Evolutionary conservation across 331 rosid species (phyloP).

Genomic region (Saraca asoca): DNA sequence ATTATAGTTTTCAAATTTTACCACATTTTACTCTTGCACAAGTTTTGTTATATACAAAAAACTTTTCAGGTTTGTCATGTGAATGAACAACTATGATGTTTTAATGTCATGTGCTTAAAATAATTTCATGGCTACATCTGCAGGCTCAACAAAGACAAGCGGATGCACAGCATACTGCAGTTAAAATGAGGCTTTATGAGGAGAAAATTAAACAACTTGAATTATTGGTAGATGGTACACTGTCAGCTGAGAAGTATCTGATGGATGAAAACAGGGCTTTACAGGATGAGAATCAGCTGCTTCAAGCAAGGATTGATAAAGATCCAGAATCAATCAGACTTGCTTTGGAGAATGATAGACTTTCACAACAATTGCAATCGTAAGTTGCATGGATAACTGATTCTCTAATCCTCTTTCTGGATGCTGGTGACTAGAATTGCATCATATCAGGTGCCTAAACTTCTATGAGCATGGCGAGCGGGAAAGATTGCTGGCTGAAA

Average conservation of each 20-base stretch:
- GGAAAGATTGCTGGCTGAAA: slow-evolving; percentile 71
- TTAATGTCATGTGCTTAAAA: slow-evolving; percentile 29
- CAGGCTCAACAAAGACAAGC: slow-evolving; percentile 78
- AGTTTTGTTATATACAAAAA: neutral
- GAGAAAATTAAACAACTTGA: slow-evolving; percentile 81
- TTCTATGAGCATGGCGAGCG: slow-evolving; percentile 79
- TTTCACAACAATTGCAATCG: slow-evolving; percentile 60
- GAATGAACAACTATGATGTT: slow-evolving; percentile 12
- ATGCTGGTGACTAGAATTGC: slow-evolving; percentile 40
- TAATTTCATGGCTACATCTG: slow-evolving; percentile 32
- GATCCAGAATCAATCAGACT: slow-evolving; percentile 57
- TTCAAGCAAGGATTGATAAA: slow-evolving; percentile 54
- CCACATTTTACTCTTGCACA: slow-evolving; percentile 15
- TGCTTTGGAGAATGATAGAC: slow-evolving; percentile 65
- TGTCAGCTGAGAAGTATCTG: slow-evolving; percentile 73
- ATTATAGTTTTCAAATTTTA: neutral
- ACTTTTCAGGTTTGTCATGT: neutral
- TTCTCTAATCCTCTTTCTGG: slow-evolving; percentile 32
- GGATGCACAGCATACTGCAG: slow-evolving; percentile 50
- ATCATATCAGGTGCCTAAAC: slow-evolving; percentile 60
- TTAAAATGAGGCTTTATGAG: slow-evolving; percentile 58
- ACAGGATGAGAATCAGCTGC: slow-evolving; percentile 59
- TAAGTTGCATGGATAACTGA: slow-evolving; percentile 44
- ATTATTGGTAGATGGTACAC: slow-evolving; percentile 56
- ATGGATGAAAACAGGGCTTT: slow-evolving; percentile 73